Evolutionary conservation across 1,139 yeast species (phyloP).

Genomic region (Protomyces lactucae-debilis): DNA sequence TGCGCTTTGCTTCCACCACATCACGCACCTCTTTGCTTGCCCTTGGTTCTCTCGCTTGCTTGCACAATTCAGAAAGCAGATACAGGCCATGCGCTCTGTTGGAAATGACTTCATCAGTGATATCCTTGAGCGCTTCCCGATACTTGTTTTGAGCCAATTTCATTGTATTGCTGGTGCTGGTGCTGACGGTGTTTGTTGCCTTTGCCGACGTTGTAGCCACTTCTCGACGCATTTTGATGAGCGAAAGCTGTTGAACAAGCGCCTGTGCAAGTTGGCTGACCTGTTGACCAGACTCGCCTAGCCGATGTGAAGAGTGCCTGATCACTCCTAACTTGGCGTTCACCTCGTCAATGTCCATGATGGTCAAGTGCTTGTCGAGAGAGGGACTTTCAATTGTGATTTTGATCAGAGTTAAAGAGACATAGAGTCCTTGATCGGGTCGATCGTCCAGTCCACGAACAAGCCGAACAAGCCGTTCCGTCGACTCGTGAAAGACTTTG

Average conservation of each 20-base stretch:
- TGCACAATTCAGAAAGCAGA: slow-evolving; percentile 55
- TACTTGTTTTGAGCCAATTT: background rate
- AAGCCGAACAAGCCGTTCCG: too few relatives aligned
- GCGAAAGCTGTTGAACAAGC: background rate
- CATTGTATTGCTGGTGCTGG: background rate
- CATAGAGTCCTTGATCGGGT: background rate
- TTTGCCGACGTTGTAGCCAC: background rate
- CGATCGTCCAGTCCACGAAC: background rate
- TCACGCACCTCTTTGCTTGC: slow-evolving; percentile 47
- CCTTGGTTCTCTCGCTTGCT: background rate
- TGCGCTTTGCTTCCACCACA: slow-evolving; percentile 53
- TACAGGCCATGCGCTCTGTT: slow-evolving; percentile 81
- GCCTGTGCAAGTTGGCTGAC: background rate
- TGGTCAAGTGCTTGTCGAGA: background rate
- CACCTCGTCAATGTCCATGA: background rate
- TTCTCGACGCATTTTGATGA: background rate
- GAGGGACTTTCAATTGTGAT: background rate
- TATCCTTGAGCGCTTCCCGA: slow-evolving; percentile 31
- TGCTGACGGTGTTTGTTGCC: background rate
- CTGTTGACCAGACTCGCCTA: background rate
- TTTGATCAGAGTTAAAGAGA: background rate
- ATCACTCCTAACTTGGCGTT: background rate
- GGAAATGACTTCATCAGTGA: slow-evolving; percentile 77
- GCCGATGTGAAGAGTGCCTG: background rate
- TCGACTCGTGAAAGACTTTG: background rate